These are phyloP conservation scores for Curvularia sp. DNA, from an alignment of 2,329 filamentous ascomycete species.

Conservation along the genomic window DNA sequence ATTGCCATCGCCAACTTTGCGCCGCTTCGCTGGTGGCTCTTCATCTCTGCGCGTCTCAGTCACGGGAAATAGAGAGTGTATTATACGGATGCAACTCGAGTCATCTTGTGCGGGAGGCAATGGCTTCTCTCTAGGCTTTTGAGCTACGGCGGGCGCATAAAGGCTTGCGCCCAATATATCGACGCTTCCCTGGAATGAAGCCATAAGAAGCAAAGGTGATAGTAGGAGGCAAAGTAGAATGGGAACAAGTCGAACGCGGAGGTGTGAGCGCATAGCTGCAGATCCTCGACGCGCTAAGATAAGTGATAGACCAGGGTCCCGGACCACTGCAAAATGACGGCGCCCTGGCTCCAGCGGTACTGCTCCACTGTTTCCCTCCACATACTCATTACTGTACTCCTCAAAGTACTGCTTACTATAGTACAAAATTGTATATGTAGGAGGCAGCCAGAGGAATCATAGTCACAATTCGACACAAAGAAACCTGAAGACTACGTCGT, in stretches of 20 bases:
- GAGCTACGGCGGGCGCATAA: neutral
- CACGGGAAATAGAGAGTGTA: constrained; percentile 29
- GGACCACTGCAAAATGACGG: constrained; percentile 7
- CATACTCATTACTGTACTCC: neutral
- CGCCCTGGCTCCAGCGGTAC: neutral
- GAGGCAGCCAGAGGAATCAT: neutral
- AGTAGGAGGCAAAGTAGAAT: constrained; percentile 1
- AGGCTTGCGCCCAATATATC: constrained; percentile 21
- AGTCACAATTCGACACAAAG: neutral
- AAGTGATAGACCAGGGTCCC: constrained; percentile 16
- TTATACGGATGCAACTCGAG: constrained; percentile 17
- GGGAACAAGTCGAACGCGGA: constrained; percentile 18
- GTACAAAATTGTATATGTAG: neutral
- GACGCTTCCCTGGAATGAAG: constrained; percentile 27
- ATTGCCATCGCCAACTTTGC: constrained; percentile 31
- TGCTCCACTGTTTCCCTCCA: neutral
- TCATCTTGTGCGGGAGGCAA: constrained; percentile 20
- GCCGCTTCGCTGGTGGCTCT: constrained; percentile 38
- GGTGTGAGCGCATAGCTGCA: constrained; percentile 11
- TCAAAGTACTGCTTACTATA: neutral
- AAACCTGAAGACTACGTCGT: neutral
- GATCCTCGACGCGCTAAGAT: constrained; percentile 31
- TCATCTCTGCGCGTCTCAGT: constrained; percentile 9
- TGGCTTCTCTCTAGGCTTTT: neutral
- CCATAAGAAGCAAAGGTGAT: constrained; percentile 22